phyloP scores from a whole-genome alignment of 305 asterid genomes.

The Fraxinus paxiana region DNA sequence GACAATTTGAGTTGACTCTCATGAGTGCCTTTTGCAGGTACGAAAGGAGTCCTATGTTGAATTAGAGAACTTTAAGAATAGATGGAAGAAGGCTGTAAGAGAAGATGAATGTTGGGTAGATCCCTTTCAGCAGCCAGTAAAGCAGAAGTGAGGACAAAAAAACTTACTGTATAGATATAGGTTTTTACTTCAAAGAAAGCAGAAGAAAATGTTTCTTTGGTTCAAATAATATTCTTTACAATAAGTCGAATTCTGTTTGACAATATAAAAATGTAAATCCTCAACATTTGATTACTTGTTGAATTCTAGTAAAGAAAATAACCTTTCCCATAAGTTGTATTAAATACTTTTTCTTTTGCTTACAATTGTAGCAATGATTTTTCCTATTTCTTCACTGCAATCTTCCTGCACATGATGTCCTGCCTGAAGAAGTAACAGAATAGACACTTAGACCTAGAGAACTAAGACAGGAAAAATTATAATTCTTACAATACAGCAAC shows the following conservation, averaged over 20 bases:
- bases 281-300: neutral
- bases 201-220: neutral
- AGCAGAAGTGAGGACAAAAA: slow-evolving; percentile 18
- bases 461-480: neutral
- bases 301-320: neutral
- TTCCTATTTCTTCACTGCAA: slow-evolving; percentile 76
- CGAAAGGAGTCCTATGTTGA: slow-evolving; percentile 46
- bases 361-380: slow-evolving; percentile 55
- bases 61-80: slow-evolving; percentile 49
- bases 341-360: slow-evolving; percentile 36
- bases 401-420: slow-evolving; percentile 99
- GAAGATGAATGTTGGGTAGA: slow-evolving; percentile 71
- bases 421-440: slow-evolving; percentile 43
- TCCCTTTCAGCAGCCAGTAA: slow-evolving; percentile 39
- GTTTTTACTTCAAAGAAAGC: neutral
- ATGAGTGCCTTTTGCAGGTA: slow-evolving; percentile 35
- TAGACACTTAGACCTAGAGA: neutral
- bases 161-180: neutral
- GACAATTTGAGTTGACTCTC: neutral
- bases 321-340: neutral
- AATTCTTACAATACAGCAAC: neutral
- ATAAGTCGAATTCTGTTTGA: neutral
- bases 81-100: slow-evolving; percentile 64
- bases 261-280: neutral
- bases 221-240: neutral